These are phyloP conservation scores for Mrakia gelida DNA, from an alignment of 768 basidiomycete species.

Conservation along the genomic window DNA sequence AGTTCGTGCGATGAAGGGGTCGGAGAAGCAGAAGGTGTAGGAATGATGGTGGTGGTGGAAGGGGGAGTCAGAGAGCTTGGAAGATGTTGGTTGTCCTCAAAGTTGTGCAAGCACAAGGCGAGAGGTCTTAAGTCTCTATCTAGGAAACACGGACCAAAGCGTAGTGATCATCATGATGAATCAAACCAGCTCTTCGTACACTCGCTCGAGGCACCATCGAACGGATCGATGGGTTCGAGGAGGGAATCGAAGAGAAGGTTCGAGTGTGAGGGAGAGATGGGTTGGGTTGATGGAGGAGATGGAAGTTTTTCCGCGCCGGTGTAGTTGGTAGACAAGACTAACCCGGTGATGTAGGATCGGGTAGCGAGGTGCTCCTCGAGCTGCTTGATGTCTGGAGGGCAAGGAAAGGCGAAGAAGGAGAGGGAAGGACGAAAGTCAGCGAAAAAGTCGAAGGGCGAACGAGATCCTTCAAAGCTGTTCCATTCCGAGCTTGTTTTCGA, in stretches of 20 bases:
- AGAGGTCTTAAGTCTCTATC: slow-evolving; percentile 79
- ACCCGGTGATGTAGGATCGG: slow-evolving; percentile 6
- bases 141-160: slow-evolving; percentile 98
- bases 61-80: slow-evolving; percentile 66
- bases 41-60: slow-evolving; percentile 14
- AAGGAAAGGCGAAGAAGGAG: not conserved
- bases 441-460: not conserved
- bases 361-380: slow-evolving; percentile 54
- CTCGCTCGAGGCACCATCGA: not conserved
- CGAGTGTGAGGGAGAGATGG: slow-evolving; percentile 20
- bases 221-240: slow-evolving; percentile 3
- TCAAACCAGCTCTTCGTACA: not conserved
- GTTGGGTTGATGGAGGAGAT: not conserved
- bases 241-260: not conserved
- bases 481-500: too few relatives aligned
- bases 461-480: too few relatives aligned
- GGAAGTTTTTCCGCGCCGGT: slow-evolving; percentile 39
- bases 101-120: slow-evolving; percentile 49
- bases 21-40: not conserved
- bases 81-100: slow-evolving; percentile 60
- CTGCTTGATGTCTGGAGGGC: slow-evolving; percentile 43
- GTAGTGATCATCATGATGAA: slow-evolving; percentile 57
- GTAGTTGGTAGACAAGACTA: slow-evolving; percentile 37
- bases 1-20: slow-evolving; percentile 22
- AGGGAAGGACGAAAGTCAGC: not conserved